Percentiles rank a stretch among this genome's conserved stretches.
Conservation (phyloP, 139 green algal species). For the Pseudopediastrum boryanum region DNA sequence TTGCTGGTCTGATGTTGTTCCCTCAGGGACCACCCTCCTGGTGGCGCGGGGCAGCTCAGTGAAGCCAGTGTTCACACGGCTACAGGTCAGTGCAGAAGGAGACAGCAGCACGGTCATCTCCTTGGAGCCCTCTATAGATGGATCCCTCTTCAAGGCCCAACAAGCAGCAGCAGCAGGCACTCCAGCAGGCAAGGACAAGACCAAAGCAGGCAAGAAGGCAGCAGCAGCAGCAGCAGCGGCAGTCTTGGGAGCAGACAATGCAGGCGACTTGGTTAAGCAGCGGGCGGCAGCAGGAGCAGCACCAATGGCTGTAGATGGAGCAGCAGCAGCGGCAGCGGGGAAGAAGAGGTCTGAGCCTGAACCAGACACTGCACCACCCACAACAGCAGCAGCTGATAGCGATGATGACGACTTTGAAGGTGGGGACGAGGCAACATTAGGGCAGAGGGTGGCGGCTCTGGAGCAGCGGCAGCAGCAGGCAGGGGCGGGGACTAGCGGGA, state of each 20-base stretch:
- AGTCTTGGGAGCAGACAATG: neutral
- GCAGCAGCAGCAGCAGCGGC: constrained; percentile 27
- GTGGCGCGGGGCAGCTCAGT: constrained; percentile 49
- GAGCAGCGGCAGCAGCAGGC: constrained; percentile 35
- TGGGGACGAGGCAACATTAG: constrained; percentile 38
- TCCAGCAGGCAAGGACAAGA: neutral
- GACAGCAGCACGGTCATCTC: no score
- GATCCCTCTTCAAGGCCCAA: no score
- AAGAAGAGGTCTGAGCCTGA: no score
- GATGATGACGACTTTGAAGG: constrained; percentile 23
- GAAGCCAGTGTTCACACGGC: constrained; percentile 56
- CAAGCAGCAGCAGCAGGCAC: neutral
- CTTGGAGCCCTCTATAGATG: no score
- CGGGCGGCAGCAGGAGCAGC: constrained; percentile 25
- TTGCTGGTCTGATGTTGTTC: neutral
- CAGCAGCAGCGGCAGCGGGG: neutral
- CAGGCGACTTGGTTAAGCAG: neutral
- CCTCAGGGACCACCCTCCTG: constrained; percentile 48
- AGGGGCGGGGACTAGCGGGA: neutral
- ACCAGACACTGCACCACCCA: no score
- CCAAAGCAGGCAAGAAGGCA: constrained; percentile 15
- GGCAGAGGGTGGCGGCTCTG: constrained; percentile 55
- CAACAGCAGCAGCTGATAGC: neutral
- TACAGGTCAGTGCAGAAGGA: no score
- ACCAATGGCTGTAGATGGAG: neutral